phyloP scores from a whole-genome alignment of 1,139 yeast species.

The Scheffersomyces titani region DNA sequence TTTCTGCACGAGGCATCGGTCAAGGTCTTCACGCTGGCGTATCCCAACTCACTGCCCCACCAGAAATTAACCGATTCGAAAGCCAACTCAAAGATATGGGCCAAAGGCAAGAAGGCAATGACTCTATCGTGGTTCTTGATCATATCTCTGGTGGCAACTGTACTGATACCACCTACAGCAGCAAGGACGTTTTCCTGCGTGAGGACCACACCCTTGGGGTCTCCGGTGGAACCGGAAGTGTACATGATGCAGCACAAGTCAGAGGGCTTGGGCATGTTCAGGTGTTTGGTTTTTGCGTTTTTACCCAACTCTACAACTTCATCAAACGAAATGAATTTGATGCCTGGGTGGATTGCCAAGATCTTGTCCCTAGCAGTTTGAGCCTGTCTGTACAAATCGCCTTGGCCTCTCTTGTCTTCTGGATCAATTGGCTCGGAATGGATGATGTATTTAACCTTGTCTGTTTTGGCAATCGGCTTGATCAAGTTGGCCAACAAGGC shows the following conservation, averaged over 20 bases:
- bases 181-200: constrained; percentile 77
- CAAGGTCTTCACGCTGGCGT: constrained; percentile 90
- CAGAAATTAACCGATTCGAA: constrained; percentile 77
- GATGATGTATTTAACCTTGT: constrained; percentile 64
- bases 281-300: constrained; percentile 22
- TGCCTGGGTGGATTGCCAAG: constrained; percentile 70
- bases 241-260: constrained; percentile 93
- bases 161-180: constrained; percentile 80
- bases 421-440: constrained; percentile 66
- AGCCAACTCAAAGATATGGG: constrained; percentile 91
- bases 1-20: constrained; percentile 80
- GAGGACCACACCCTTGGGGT: constrained; percentile 94
- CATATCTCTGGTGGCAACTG: constrained; percentile 56
- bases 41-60: constrained; percentile 93
- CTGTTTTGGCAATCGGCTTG: constrained; percentile 71
- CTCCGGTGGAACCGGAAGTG: constrained; percentile 98
- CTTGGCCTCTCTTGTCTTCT: constrained; percentile 63
- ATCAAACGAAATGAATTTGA: constrained; percentile 62
- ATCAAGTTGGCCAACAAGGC: constrained; percentile 63
- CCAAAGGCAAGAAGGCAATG: constrained; percentile 89
- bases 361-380: constrained; percentile 57
- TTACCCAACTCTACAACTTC: constrained; percentile 71
- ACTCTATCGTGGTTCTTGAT: constrained; percentile 64
- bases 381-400: constrained; percentile 60
- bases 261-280: constrained; percentile 59